A percentile compares a stretch with the other conserved stretches of the same genome.
Conservation (phyloP, 306 rosid genomes). For the Canavalia ensiformis region DNA sequence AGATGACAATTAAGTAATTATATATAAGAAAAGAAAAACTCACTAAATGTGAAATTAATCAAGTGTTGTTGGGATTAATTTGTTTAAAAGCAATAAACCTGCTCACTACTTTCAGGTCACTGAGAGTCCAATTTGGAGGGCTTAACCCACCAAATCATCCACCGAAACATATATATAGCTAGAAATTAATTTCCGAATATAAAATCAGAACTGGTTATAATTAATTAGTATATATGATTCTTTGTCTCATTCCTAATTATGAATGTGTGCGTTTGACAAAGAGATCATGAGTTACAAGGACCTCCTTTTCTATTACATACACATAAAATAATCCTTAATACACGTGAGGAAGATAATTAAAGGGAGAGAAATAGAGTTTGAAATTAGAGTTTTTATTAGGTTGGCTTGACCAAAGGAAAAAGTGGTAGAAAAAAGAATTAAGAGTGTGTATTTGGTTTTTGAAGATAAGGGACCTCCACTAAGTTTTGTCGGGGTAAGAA, state of each 20-base stretch:
- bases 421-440: slow-evolving; percentile 18
- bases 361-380: slow-evolving; percentile 37
- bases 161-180: background rate
- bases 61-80: background rate
- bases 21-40: background rate
- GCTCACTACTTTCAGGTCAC: slow-evolving; percentile 17
- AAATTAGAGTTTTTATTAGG: slow-evolving; percentile 54
- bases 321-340: background rate
- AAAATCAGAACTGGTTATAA: background rate
- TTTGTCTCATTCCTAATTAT: slow-evolving; percentile 15
- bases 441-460: slow-evolving; percentile 52
- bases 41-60: background rate
- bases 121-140: slow-evolving; percentile 52
- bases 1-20: too few species aligned
- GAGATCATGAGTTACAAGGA: slow-evolving; percentile 19
- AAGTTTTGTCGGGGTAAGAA: slow-evolving; percentile 68
- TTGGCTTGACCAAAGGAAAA: slow-evolving; percentile 59
- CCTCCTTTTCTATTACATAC: background rate
- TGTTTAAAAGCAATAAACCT: background rate
- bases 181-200: slow-evolving; percentile 17
- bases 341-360: slow-evolving; percentile 43
- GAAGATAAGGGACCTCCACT: slow-evolving; percentile 66
- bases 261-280: slow-evolving; percentile 23
- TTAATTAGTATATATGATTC: background rate
- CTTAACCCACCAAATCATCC: slow-evolving; percentile 48